phyloP scores from a whole-genome alignment of 2,329 filamentous ascomycete genomes.

The Fusarium sp. region DNA sequence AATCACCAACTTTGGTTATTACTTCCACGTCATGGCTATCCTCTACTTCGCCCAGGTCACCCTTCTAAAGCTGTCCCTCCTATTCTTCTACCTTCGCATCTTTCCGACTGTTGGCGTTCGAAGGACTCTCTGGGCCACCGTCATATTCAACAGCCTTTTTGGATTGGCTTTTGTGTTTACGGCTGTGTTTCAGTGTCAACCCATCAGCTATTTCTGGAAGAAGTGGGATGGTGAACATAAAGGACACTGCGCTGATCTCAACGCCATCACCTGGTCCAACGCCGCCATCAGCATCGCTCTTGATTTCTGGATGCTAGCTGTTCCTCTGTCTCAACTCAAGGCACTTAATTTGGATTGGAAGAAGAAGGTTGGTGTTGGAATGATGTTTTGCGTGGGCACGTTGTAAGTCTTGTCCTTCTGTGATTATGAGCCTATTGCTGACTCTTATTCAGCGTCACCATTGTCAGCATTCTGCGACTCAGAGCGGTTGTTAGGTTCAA shows the following conservation, averaged over 20 bases:
- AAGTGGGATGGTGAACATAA: constrained; percentile 61
- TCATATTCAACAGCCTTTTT: constrained; percentile 54
- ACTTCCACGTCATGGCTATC: constrained; percentile 57
- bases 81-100: constrained; percentile 68
- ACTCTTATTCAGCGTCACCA: constrained; percentile 47
- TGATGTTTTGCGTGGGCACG: constrained; percentile 65
- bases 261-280: constrained; percentile 62
- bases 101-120: constrained; percentile 59
- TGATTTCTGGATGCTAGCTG: constrained; percentile 64
- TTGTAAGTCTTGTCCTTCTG: constrained; percentile 50
- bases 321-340: constrained; percentile 61
- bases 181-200: constrained; percentile 63
- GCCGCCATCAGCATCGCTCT: constrained; percentile 65
- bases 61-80: constrained; percentile 63
- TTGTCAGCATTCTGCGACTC: constrained; percentile 55
- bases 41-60: constrained; percentile 62
- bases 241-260: constrained; percentile 64
- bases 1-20: constrained; percentile 58
- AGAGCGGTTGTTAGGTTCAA: constrained; percentile 49
- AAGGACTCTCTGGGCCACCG: constrained; percentile 56
- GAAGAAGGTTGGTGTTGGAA: constrained; percentile 61
- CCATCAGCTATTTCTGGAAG: constrained; percentile 65
- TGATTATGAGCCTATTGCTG: background rate
- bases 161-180: constrained; percentile 57
- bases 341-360: constrained; percentile 58